Evolutionary conservation across 163 green algal species (phyloP).

Genomic region (Scenedesmus sp.): DNA sequence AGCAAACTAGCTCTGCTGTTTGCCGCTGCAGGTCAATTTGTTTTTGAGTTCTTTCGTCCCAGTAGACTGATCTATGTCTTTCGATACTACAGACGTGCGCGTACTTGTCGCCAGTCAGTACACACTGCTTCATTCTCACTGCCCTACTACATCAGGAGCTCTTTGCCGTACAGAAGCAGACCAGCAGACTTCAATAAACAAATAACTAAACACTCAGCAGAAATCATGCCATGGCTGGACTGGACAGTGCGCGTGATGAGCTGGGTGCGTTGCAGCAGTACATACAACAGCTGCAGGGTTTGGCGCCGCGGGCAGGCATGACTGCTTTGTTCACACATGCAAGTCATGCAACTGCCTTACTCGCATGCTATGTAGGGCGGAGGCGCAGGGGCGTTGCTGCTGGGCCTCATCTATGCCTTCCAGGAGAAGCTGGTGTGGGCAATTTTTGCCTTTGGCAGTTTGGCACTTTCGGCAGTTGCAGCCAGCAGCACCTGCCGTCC

Average conservation of each 20-base stretch:
- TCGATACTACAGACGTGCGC: background rate
- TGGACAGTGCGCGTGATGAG: background rate
- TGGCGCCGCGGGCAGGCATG: background rate
- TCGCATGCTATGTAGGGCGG: conserved; percentile 46
- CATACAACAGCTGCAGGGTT: background rate
- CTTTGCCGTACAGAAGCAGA: background rate
- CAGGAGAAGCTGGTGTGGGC: conserved; percentile 83
- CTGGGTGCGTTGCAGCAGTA: conserved; percentile 9
- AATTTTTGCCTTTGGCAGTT: background rate
- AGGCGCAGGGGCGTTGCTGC: conserved; percentile 53
- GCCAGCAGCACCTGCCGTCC: no score
- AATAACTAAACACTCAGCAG: background rate
- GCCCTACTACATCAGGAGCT: background rate
- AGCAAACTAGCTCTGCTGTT: background rate
- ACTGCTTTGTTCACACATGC: background rate
- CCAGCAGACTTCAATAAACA: background rate
- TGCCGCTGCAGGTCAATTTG: background rate
- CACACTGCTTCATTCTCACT: background rate
- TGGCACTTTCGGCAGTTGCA: background rate
- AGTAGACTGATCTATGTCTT: no score
- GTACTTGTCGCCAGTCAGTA: background rate
- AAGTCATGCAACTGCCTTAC: background rate
- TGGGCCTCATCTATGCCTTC: conserved; percentile 78
- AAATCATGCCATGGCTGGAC: conserved; percentile 20
- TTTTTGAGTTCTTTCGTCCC: background rate